Evolutionary conservation across 2,329 filamentous ascomycete species (phyloP), one percentile per base, ranked within the genome.

Genomic region (Akanthomyces muscarius): DNA sequence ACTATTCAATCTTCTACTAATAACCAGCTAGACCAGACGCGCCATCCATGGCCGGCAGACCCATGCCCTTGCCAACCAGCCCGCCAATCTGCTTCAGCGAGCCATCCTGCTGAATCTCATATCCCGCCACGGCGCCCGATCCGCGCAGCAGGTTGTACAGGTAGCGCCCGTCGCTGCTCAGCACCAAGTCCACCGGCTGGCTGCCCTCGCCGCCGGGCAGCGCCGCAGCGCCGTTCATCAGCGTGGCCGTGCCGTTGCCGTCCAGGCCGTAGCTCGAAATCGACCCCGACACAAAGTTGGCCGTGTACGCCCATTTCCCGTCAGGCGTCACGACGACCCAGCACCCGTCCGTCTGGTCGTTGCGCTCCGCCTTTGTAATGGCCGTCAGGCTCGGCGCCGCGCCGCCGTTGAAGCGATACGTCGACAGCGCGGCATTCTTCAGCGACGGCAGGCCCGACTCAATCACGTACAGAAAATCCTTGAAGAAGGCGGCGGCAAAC

Each of bases 101-200:
- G 14, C 67, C 66, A n/a, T 68, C 63, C 10, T 38, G 18, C 53
- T 65, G 63, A 53, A 68, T 67, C 64, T 66, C 60, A 21, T 58
- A 68, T 14, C 57, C 67, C 11, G 61, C 64, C 60, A 68, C 63
- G 21, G 66, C 67, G 3, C 67, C 66, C 13, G 53, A 33, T n/a
- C 67, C 66, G n/a, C 67, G 65, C 25, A 68, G 66, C 16, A 68
- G 53, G 59, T 68, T 68, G 59, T 68, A 68, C 25, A 68, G 54
- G 42, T 63, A 68, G 38, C 44, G 48, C 2, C 67, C 67, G 44
- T 68, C 67, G 21, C 55, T 53, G 65, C 67, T 68, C 8, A 68
- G 54, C 1, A 62, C 67, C 38, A 68, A 54, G 25, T 68, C 67
- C 4, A 68, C 67, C 7, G 67, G 67, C 57, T 66, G 60, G 11